Base-by-base conservation (phyloP, 139 green algal species). In the Tetradesmus lagerheimii region DNA sequence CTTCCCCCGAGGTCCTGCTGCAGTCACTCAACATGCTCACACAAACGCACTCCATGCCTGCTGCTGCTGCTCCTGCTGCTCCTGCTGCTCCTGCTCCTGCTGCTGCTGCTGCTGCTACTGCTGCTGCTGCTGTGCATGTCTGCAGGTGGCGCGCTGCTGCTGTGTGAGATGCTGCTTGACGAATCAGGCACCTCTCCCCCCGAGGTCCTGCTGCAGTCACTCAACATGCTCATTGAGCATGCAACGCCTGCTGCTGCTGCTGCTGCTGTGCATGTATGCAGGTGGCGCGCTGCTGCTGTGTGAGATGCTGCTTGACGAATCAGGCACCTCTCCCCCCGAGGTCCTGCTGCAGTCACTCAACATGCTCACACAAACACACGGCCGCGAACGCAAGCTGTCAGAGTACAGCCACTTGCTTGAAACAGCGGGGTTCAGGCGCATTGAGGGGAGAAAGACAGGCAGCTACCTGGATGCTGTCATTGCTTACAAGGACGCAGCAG, bases 161-260 rank as follows among this genome's bases (percentile, higher is more conserved):
- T 94, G 25, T 85, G 67, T 53, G 92, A 94, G 89, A 94, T 94
- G 92, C 89, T 94, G 89, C 78, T 94, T 41, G 75, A 91, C 16
- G 82, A 88, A 25, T 77, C 85, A 45, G 37, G 87, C n/a, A 47
- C 75, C 37, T 87, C 83, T 18, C 92, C 92, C 5, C 38, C 50
- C 37, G 67, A 83, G 35, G 87, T 80, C 27, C 45, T 92, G 39
- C 87, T 94, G 89, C 92, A 94, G 87, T 84, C 27, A 3, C 67
- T 90, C n/a, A 89, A 90, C 84, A 89, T 89, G 79, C 79, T 92
- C 66, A 77, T 71, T 14, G 41, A 47, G 8, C 8, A 6, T 11
- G 45, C 45, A 16, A 11, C 45, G 45, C 45, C 45, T 53, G 45
- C 45, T 53, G 45, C 45, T 53, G 45, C 45, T 53, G 45, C 45